phyloP scores from a whole-genome alignment of 352 stramenopile genomes.

The Globisporangium abappressorium region DNA sequence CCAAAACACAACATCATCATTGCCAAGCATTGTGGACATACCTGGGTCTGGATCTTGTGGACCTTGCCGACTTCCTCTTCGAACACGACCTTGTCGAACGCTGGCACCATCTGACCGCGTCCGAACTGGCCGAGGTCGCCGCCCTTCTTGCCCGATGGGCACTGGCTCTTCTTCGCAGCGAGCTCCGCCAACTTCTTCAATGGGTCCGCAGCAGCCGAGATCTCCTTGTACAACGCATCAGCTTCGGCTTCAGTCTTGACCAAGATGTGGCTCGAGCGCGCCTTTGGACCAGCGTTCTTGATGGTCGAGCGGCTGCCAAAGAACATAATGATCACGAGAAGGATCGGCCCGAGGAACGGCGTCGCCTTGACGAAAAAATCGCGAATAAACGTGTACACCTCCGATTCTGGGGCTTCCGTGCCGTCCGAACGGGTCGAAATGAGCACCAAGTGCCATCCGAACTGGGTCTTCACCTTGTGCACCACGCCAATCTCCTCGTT shows the following conservation, averaged over 20 bases:
- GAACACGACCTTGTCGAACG: conserved; percentile 81
- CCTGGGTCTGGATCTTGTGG: conserved; percentile 79
- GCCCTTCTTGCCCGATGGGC: conserved; percentile 58
- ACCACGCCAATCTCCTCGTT: conserved; percentile 62
- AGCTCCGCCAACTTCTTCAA: conserved; percentile 52
- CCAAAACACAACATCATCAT: not conserved
- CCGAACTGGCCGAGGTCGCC: conserved; percentile 68
- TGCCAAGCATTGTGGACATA: conserved; percentile 29
- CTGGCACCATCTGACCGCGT: conserved; percentile 71
- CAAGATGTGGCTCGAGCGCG: conserved; percentile 74
- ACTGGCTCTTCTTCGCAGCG: conserved; percentile 69
- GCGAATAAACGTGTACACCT: conserved; percentile 34
- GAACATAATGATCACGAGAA: conserved; percentile 56
- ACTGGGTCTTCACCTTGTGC: conserved; percentile 85
- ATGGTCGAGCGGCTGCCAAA: conserved; percentile 26
- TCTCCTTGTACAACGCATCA: conserved; percentile 54
- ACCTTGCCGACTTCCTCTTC: conserved; percentile 55
- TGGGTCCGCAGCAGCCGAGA: conserved; percentile 49
- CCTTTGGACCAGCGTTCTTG: conserved; percentile 30
- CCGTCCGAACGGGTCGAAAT: conserved; percentile 52
- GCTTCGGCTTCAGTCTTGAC: conserved; percentile 58
- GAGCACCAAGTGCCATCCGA: conserved; percentile 65
- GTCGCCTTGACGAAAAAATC: conserved; percentile 37
- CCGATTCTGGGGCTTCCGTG: conserved; percentile 25
- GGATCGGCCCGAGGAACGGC: conserved; percentile 47